Evolutionary conservation across 805 yeast species (phyloP).

Genomic region (Metschnikowia similis): DNA sequence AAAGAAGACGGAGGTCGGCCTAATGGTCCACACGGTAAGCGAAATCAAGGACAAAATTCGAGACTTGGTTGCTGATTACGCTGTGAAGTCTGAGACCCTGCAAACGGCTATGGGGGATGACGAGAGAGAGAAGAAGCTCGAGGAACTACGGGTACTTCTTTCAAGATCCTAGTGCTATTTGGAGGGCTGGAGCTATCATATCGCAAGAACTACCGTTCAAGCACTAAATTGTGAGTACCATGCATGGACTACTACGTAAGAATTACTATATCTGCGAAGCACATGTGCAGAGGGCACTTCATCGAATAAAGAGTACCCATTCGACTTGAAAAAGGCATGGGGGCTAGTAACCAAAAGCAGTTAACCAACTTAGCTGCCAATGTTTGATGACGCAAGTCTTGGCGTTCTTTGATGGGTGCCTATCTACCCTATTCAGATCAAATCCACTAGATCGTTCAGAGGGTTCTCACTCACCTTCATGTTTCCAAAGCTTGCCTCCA

Average conservation of each 20-base stretch:
- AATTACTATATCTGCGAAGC: too few relatives aligned
- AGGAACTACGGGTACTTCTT: neutral
- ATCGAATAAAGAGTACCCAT: too few relatives aligned
- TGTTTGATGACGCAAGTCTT: neutral
- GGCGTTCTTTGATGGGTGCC: neutral
- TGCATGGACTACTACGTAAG: too few relatives aligned
- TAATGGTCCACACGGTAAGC: slow-evolving; percentile 38
- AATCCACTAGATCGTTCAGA: slow-evolving; percentile 34
- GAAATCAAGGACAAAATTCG: slow-evolving; percentile 37
- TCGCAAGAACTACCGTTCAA: too few relatives aligned
- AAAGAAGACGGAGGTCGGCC: slow-evolving; percentile 50
- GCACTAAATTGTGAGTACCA: too few relatives aligned
- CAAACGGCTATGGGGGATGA: neutral
- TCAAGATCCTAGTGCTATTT: neutral
- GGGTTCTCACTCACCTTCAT: slow-evolving; percentile 9
- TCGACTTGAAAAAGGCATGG: too few relatives aligned
- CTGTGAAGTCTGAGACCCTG: neutral
- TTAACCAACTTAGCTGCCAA: neutral
- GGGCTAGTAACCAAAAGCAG: too few relatives aligned
- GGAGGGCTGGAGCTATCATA: too few relatives aligned
- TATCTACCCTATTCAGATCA: slow-evolving; percentile 20
- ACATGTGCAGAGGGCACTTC: too few relatives aligned
- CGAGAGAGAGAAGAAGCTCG: neutral
- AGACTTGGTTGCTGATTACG: slow-evolving; percentile 13
- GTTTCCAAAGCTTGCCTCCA: slow-evolving; percentile 9